Conservation (phyloP, 2,329 filamentous ascomycete species). For the Phaeosphaeriaceae sp. region DNA sequence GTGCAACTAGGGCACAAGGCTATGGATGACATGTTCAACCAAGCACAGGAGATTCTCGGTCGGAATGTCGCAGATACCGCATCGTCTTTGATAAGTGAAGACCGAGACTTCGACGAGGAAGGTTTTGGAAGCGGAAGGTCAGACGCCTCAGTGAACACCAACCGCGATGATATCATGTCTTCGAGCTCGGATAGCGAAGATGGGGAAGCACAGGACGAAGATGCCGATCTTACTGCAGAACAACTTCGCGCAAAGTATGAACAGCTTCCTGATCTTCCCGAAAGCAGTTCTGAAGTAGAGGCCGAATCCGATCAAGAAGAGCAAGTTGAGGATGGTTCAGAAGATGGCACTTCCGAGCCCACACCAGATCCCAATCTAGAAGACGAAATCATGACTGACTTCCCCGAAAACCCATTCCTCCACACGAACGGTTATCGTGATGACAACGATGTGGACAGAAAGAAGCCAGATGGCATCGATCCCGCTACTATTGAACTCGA, state of each 20-base stretch:
- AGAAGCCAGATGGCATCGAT: constrained; percentile 36
- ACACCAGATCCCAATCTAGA: constrained; percentile 41
- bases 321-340: constrained; percentile 34
- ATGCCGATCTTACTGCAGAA: constrained; percentile 71
- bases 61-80: constrained; percentile 44
- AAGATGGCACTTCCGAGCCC: constrained; percentile 34
- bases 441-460: constrained; percentile 17
- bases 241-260: constrained; percentile 73
- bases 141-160: constrained; percentile 44
- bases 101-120: constrained; percentile 49
- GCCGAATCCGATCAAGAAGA: constrained; percentile 43
- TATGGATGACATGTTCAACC: constrained; percentile 74
- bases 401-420: constrained; percentile 14
- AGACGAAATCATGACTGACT: constrained; percentile 21
- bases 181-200: constrained; percentile 47
- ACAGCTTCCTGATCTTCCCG: constrained; percentile 60
- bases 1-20: constrained; percentile 64
- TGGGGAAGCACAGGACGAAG: constrained; percentile 57
- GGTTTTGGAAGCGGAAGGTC: constrained; percentile 47
- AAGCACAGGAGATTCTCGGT: constrained; percentile 61
- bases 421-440: constrained; percentile 32
- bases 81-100: constrained; percentile 48
- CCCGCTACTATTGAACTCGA: constrained; percentile 48
- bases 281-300: constrained; percentile 43
- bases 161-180: constrained; percentile 52